Evolutionary conservation across 495 filamentous ascomycete genomes (phyloP).

Genomic region (Staphylotrichum longicolle): DNA sequence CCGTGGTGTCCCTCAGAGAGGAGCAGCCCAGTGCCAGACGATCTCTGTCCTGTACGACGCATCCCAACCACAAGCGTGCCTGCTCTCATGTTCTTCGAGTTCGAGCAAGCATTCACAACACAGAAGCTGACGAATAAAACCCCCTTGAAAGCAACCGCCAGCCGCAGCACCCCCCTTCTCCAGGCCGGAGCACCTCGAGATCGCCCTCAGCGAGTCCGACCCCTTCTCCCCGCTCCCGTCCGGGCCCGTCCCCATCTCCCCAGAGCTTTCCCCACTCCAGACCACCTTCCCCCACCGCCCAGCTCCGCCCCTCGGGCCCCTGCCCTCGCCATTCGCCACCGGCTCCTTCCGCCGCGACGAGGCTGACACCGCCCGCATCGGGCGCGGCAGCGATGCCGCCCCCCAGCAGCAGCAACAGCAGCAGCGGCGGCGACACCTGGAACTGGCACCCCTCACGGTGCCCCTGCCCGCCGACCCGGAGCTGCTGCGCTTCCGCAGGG

Average conservation of each 20-base stretch:
- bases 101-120: too few species aligned
- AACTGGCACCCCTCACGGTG: neutral
- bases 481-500: too few species aligned
- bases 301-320: too few species aligned
- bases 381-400: too few species aligned
- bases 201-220: constrained; percentile 7
- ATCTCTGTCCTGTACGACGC: neutral
- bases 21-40: neutral
- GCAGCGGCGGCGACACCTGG: neutral
- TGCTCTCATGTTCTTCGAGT: too few species aligned
- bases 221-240: neutral
- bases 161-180: neutral
- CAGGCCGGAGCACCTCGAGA: neutral
- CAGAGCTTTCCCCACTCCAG: too few species aligned
- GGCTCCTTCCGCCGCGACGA: too few species aligned
- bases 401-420: neutral
- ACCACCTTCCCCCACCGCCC: too few species aligned
- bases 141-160: neutral
- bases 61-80: too few species aligned
- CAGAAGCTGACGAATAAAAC: neutral
- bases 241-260: neutral
- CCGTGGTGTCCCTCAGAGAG: neutral
- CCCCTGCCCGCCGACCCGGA: too few species aligned
- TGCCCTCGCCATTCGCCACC: too few species aligned
- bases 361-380: too few species aligned